A percentile compares a stretch with the other conserved stretches of the same genome.
Evolutionary conservation across 129 eudicot species (phyloP).

Genomic region (Saussurea involucrata): DNA sequence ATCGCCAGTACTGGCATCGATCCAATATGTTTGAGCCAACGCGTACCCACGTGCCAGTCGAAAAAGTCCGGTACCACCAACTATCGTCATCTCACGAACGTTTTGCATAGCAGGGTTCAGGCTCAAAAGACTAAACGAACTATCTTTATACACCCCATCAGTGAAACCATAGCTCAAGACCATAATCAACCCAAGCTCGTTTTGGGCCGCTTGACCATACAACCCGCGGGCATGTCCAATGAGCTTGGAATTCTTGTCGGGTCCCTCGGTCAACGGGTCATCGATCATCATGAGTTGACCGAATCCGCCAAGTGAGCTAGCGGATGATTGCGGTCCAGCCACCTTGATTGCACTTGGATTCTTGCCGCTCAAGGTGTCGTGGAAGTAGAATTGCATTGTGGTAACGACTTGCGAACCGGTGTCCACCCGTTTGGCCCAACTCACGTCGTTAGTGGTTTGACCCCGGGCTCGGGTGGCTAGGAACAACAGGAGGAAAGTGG

Average conservation of each 20-base stretch:
- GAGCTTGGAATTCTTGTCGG: conserved; percentile 46
- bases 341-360: conserved; percentile 47
- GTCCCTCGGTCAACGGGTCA: conserved; percentile 64
- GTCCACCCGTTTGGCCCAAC: conserved; percentile 54
- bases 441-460: conserved; percentile 26
- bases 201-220: conserved; percentile 54
- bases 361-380: conserved; percentile 53
- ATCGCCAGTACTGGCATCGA: conserved; percentile 41
- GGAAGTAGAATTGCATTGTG: conserved; percentile 69
- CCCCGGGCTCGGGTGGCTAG: conserved; percentile 17
- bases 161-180: conserved; percentile 44
- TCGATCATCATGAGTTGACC: conserved; percentile 59
- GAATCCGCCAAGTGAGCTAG: conserved; percentile 45
- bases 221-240: conserved; percentile 79
- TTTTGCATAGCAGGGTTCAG: conserved; percentile 36
- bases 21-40: conserved; percentile 49
- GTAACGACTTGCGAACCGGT: conserved; percentile 47
- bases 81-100: conserved; percentile 63
- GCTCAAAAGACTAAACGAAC: conserved; percentile 64
- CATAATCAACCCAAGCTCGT: conserved; percentile 47
- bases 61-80: conserved; percentile 83
- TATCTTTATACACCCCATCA: conserved; percentile 63
- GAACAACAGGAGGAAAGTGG: conserved; percentile 16
- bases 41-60: conserved; percentile 81
- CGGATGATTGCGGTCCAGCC: conserved; percentile 41